Base-by-base conservation (phyloP, 768 basidiomycete genomes). In the Vishniacozyma victoriae region DNA sequence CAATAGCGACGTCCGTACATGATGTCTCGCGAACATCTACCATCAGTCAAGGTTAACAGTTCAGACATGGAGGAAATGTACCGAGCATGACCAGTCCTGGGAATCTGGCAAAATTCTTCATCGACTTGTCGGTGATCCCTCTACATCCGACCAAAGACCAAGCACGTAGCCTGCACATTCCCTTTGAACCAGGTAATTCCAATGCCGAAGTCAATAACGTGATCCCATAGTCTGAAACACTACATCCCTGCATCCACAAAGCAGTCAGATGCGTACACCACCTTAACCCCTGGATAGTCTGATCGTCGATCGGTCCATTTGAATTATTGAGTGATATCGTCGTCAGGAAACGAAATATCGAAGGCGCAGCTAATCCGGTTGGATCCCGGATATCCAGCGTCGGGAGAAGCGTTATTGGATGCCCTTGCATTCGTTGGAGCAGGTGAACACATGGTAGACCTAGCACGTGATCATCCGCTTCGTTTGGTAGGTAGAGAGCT, bases 21-120 rank as follows among this genome's bases (percentile, higher is more conserved):
- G 64, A 67, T 18, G 64, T 67, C 29, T 61, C 52, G n/a, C 64
- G 59, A 2, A 61, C 42, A 25, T 67, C 61, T 63, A 33, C 13
- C 19, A 35, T 38, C 5, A 36, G 25, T n/a, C 14, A 14, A 38
- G 41, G 41, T 1, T 43, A 18, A 19, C 24, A 16, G 23, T 39
- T 37, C 39, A 45, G 27, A 11, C 18, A n/a, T 18, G 4, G n/a
- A 20, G 12, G 19, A 15, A 1, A 50, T 61, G 55, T 48, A 67
- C 64, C 64, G 3, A 67, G 44, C 22, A 63, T 26, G 6, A 57
- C 50, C 35, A 67, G 36, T n/a, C 64, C 64, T 18, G 64, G 64
- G 52, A 54, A 61, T 22, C 62, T 52, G 6, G 59, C 59, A 7
- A 67, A 55, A 5, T 33, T 16, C 15, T 27, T 41, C 59, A 63